These are phyloP conservation scores for Curvularia sp. DNA, from an alignment of 2,329 filamentous ascomycete species.

Conservation along the genomic window DNA sequence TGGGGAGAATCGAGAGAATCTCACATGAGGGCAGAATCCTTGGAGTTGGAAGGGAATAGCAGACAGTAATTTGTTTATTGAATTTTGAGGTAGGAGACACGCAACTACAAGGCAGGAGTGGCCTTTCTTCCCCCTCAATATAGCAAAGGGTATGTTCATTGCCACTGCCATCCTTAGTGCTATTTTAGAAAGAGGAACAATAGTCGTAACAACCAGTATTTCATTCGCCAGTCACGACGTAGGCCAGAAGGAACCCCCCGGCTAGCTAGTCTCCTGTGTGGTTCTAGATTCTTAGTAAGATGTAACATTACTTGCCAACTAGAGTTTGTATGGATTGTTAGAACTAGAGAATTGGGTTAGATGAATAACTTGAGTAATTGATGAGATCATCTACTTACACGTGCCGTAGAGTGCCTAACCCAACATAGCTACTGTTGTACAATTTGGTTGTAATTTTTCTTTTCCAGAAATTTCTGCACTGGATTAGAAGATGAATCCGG, in stretches of 20 bases:
- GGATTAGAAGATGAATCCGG: neutral
- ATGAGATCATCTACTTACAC: neutral
- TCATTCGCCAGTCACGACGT: too few species aligned
- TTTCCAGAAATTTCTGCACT: slow-evolving; percentile 1
- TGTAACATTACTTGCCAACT: neutral
- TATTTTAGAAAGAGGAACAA: neutral
- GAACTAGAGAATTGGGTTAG: too few species aligned
- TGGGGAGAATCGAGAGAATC: slow-evolving; percentile 18
- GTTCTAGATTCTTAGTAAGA: neutral
- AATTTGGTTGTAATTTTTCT: neutral
- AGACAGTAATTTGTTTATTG: slow-evolving; percentile 23
- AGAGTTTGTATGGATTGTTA: neutral
- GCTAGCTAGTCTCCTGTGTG: too few species aligned
- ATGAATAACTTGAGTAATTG: neutral
- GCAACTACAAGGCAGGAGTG: neutral
- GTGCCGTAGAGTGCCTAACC: neutral
- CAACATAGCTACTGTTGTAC: neutral
- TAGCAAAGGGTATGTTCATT: neutral
- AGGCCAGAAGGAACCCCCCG: neutral
- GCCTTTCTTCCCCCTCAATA: too few species aligned
- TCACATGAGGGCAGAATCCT: slow-evolving; percentile 13
- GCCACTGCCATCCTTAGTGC: neutral
- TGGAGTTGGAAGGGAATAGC: slow-evolving; percentile 26
- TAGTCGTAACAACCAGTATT: neutral
- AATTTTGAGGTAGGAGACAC: neutral